Conservation (phyloP, 768 basidiomycete genomes). For the Tulasnella sp. region DNA sequence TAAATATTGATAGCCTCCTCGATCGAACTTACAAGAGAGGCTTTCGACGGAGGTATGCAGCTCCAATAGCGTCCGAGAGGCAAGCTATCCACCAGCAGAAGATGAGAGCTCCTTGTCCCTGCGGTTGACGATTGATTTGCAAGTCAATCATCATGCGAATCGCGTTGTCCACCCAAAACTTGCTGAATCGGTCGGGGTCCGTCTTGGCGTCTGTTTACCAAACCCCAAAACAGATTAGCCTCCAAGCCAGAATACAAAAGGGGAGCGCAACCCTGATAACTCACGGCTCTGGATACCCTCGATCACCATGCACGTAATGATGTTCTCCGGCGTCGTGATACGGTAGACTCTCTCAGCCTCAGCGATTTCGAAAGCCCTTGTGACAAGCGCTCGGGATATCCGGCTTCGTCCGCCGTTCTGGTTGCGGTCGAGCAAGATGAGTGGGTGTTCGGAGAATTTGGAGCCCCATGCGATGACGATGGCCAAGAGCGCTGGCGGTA, state of each 20-base stretch:
- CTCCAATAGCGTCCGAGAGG: constrained; percentile 69
- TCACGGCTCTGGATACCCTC: constrained; percentile 75
- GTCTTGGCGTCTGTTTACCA: constrained; percentile 51
- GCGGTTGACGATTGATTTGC: constrained; percentile 31
- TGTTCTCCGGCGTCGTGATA: constrained; percentile 64
- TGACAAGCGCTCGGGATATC: constrained; percentile 64
- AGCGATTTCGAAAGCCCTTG: constrained; percentile 73
- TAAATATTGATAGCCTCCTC: not conserved
- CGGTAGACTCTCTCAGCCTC: constrained; percentile 83
- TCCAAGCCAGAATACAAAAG: not conserved
- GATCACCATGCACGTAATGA: constrained; percentile 68
- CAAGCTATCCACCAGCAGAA: constrained; percentile 94
- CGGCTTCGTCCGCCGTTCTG: constrained; percentile 53
- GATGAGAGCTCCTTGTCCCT: constrained; percentile 66
- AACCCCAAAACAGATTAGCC: not conserved
- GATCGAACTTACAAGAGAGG: constrained; percentile 47
- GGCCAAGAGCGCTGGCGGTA: constrained; percentile 66
- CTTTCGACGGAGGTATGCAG: constrained; percentile 76
- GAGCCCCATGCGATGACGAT: constrained; percentile 86
- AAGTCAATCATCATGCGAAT: constrained; percentile 71
- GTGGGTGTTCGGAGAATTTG: constrained; percentile 84
- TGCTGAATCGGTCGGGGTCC: constrained; percentile 63
- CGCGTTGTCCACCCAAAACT: constrained; percentile 71
- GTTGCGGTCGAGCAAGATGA: constrained; percentile 67
- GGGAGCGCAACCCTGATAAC: constrained; percentile 22